Evolutionary conservation across 805 yeast species (phyloP).

Genomic region (Ogataea henricii): DNA sequence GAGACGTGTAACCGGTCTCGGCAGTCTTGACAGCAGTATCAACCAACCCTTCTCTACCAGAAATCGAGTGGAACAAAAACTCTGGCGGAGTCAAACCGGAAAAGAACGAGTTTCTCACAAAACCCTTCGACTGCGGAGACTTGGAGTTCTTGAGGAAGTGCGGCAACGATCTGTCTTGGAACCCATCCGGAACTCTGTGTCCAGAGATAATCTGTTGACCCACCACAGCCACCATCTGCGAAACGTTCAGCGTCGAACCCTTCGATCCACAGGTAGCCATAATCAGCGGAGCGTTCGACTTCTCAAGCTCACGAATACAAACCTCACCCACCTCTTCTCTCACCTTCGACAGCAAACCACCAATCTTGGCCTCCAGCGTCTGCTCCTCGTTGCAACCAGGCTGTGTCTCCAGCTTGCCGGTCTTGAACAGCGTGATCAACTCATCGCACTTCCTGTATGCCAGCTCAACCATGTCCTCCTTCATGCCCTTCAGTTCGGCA

Average conservation of each 20-base stretch:
- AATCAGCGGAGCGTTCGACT: conserved; percentile 91
- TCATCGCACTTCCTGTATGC: conserved; percentile 93
- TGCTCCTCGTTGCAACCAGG: conserved; percentile 99
- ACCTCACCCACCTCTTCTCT: conserved; percentile 99
- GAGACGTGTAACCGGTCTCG: conserved; percentile 98
- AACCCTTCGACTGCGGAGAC: conserved; percentile 97
- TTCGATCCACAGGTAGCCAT: conserved; percentile 99
- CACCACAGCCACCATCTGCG: conserved; percentile 99
- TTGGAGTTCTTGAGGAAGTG: conserved; percentile 95
- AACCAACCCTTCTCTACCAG: conserved; percentile 99
- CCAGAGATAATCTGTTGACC: conserved; percentile 99
- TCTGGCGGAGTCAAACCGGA: conserved; percentile 96
- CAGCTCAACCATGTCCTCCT: conserved; percentile 84
- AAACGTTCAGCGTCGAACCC: conserved; percentile 96
- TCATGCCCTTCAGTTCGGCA: conserved; percentile 65
- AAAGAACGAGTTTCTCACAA: conserved; percentile 92
- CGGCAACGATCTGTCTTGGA: conserved; percentile 96
- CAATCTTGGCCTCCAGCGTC: conserved; percentile 95
- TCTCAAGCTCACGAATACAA: conserved; percentile 88
- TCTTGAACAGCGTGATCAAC: conserved; percentile 71
- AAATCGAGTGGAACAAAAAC: conserved; percentile 96
- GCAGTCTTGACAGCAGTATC: conserved; percentile 99
- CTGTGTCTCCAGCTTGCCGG: conserved; percentile 93
- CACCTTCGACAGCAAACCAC: conserved; percentile 93
- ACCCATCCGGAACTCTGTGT: conserved; percentile 99